Evolutionary conservation across 176 grass and related monocot species (phyloP), one percentile per base, ranked within the genome.

Genomic region (Echinochloa phyllopogon): DNA sequence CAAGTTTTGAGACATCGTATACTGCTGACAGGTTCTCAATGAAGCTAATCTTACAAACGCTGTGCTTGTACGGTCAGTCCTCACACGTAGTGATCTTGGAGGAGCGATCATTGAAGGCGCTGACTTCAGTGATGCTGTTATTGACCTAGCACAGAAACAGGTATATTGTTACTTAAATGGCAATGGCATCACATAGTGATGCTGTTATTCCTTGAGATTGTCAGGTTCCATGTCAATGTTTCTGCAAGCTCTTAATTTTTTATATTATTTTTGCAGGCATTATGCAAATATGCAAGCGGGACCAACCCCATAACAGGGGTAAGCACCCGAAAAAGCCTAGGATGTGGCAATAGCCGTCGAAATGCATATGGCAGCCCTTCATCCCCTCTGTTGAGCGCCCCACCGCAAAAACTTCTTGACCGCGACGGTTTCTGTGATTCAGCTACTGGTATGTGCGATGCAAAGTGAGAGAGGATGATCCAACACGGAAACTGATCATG

Each of bases 81-180:
- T 99, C 49, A 96, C 96, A 76, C 83, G 91, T 75, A 99, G 96
- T 76, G 96, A 99, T 90, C 96, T 99, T 47, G 93, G 93, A 48
- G 91, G 93, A 82, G 93, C 96, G 29, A 78, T 86, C 42, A 94
- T 99, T 77, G 90, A 99, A 44, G 96, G 93, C 83, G 93, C 96
- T 65, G 93, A 99, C 76, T 99, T 99, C 83, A 99, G 96, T 62
- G 91, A 99, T 94, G 96, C 96, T 75, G 93, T 99, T 88, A 85
- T 99, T 39, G 96, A 99, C 89, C 78, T 96, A 40, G 20, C 70
- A 20, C 92, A 93, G 75, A 99, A 99, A 78, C 96, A 96, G 91
- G 96, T 99, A 84, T 29, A 8, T 75, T 20, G 42, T 38, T 52
- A 12, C 15, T 71, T 70, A n/a, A 44, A 57, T 29, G 11, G 12